Conservation (phyloP, 345 rosid genomes). For the Sapria himalayana region DNA sequence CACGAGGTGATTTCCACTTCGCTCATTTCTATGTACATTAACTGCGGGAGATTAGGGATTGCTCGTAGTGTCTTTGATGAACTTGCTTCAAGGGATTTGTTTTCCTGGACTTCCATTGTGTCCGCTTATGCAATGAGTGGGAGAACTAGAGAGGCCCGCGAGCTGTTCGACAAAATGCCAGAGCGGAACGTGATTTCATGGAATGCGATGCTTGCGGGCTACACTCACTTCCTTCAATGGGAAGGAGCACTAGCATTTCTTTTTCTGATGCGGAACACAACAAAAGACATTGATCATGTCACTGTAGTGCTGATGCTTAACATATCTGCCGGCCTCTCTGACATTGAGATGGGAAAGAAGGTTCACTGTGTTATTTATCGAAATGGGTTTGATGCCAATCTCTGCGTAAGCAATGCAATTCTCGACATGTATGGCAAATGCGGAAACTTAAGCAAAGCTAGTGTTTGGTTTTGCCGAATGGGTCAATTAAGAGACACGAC, state of each 20-base stretch:
- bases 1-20: constrained; percentile 44
- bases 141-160: constrained; percentile 35
- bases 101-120: constrained; percentile 54
- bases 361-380: constrained; percentile 59
- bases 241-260: constrained; percentile 43
- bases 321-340: constrained; percentile 44
- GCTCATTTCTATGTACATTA: constrained; percentile 45
- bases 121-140: constrained; percentile 53
- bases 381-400: constrained; percentile 21
- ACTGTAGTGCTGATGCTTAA: constrained; percentile 42
- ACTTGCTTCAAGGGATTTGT: constrained; percentile 26
- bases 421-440: constrained; percentile 63
- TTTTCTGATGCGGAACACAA: constrained; percentile 22
- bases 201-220: constrained; percentile 75
- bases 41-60: constrained; percentile 35
- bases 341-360: constrained; percentile 55
- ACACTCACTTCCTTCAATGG: constrained; percentile 31
- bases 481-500: constrained; percentile 35
- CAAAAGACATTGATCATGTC: constrained; percentile 33
- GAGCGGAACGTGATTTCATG: constrained; percentile 52
- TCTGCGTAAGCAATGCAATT: constrained; percentile 44
- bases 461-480: constrained; percentile 48
- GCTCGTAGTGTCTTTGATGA: constrained; percentile 43
- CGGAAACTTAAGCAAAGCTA: constrained; percentile 26
- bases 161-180: constrained; percentile 62